Percentiles rank a stretch among this genome's conserved stretches.
phyloP scores from a whole-genome alignment of 2,329 filamentous ascomycete species.

The Cladorrhinum sp. region DNA sequence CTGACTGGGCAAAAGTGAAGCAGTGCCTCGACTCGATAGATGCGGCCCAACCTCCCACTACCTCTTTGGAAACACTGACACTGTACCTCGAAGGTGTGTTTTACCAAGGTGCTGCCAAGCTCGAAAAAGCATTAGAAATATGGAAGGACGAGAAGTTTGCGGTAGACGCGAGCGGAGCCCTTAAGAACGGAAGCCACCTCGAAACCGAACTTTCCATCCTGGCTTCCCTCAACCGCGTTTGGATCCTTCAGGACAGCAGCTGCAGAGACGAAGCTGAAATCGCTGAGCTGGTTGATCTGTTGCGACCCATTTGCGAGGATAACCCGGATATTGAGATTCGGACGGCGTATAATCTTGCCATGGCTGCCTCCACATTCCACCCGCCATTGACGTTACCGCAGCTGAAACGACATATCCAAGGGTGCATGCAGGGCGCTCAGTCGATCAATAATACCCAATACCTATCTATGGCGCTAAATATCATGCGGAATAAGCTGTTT shows the following conservation, averaged over 20 bases:
- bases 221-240: slow-evolving; percentile 64
- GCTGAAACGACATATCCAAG: slow-evolving; percentile 74
- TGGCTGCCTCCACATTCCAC: slow-evolving; percentile 62
- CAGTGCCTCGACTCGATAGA: slow-evolving; percentile 55
- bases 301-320: slow-evolving; percentile 64
- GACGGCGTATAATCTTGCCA: slow-evolving; percentile 73
- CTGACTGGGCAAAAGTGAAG: slow-evolving; percentile 65
- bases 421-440: slow-evolving; percentile 67
- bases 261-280: slow-evolving; percentile 58
- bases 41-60: slow-evolving; percentile 38
- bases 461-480: slow-evolving; percentile 76
- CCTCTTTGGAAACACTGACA: slow-evolving; percentile 51
- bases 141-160: slow-evolving; percentile 63
- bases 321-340: slow-evolving; percentile 73
- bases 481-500: slow-evolving; percentile 83
- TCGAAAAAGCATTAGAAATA: slow-evolving; percentile 62
- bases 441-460: slow-evolving; percentile 72
- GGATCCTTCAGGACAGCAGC: slow-evolving; percentile 65
- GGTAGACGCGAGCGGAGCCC: slow-evolving; percentile 37
- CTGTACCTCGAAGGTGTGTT: slow-evolving; percentile 74
- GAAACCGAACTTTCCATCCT: slow-evolving; percentile 64
- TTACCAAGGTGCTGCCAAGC: slow-evolving; percentile 71
- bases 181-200: slow-evolving; percentile 38
- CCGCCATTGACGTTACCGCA: slow-evolving; percentile 66
- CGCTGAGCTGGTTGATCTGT: slow-evolving; percentile 57